phyloP scores from a whole-genome alignment of 768 basidiomycete species.

The Suillus subaureus region DNA sequence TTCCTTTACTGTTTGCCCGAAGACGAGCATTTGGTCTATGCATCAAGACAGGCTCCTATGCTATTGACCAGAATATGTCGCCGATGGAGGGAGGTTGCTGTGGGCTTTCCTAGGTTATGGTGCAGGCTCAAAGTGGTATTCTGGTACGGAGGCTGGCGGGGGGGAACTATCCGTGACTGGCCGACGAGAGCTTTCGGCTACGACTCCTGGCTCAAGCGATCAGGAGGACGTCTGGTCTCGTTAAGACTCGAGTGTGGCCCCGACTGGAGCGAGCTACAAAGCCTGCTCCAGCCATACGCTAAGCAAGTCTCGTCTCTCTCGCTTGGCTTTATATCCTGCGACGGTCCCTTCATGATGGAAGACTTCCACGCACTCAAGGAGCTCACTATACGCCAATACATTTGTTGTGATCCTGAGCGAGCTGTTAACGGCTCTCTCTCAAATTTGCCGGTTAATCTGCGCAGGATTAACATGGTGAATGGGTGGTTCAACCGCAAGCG shows the following conservation, averaged over 20 bases:
- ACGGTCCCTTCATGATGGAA: not conserved
- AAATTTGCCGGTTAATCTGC: constrained; percentile 10
- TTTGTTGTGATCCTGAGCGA: accelerated
- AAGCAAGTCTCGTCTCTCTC: constrained; percentile 3
- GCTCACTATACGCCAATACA: constrained; percentile 13
- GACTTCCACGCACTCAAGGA: constrained; percentile 18
- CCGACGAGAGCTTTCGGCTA: constrained; percentile 8
- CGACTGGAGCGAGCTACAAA: not conserved
- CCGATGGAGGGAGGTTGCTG: constrained; percentile 43
- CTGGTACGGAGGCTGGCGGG: constrained; percentile 5
- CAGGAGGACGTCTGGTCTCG: not conserved
- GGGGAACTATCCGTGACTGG: too few relatives aligned
- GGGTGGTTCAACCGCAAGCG: too few relatives aligned
- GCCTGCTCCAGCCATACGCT: constrained; percentile 20
- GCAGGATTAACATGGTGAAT: not conserved
- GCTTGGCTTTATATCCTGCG: not conserved
- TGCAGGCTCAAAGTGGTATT: constrained; percentile 36
- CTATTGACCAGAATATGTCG: constrained; percentile 42
- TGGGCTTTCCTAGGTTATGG: constrained; percentile 48
- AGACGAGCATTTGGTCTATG: constrained; percentile 25
- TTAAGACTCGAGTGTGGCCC: not conserved
- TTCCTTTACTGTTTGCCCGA: not conserved
- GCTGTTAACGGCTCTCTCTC: not conserved
- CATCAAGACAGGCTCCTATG: constrained; percentile 34
- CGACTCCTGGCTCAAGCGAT: not conserved